Evolutionary conservation across 1,284 basidiomycete species (phyloP).

Genomic region (Cryptococcus hybrid): DNA sequence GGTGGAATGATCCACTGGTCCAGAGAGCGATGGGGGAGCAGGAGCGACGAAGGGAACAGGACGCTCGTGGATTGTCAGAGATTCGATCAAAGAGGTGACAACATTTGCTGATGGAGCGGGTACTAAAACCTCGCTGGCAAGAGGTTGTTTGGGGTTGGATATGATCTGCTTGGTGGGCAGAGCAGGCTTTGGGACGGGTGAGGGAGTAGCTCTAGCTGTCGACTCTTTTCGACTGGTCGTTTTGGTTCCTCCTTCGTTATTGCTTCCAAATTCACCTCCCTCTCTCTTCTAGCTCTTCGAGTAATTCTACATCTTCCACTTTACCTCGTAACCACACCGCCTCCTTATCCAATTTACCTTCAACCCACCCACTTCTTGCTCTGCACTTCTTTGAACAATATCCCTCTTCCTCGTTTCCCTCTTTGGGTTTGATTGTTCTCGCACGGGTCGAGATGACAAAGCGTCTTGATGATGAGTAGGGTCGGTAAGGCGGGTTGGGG

Average conservation of each 20-base stretch:
- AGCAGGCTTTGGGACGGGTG: not conserved
- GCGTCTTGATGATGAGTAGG: slow-evolving; percentile 23
- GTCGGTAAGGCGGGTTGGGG: slow-evolving; percentile 21
- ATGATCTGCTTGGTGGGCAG: not conserved
- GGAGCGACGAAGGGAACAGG: not conserved
- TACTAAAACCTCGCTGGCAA: not conserved
- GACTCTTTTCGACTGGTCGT: not conserved
- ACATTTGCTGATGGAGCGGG: not conserved
- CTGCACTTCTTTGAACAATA: slow-evolving; percentile 30
- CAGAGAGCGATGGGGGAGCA: too few relatives aligned
- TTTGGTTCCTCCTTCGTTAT: not conserved
- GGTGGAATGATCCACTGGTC: too few relatives aligned
- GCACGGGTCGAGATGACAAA: slow-evolving; percentile 24
- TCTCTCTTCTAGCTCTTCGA: slow-evolving; percentile 34
- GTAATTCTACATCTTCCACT: slow-evolving; percentile 18
- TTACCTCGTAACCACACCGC: slow-evolving; percentile 30
- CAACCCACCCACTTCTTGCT: slow-evolving; percentile 26
- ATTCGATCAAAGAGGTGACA: slow-evolving; percentile 10
- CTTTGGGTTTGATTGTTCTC: slow-evolving; percentile 26
- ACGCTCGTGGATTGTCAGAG: slow-evolving; percentile 14
- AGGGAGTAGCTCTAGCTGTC: too few relatives aligned
- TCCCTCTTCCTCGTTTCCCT: slow-evolving; percentile 38
- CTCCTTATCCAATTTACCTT: slow-evolving; percentile 22
- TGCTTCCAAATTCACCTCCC: slow-evolving; percentile 2
- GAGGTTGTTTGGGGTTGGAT: not conserved